Evolutionary conservation across 208 protist species (phyloP), one percentile per base, ranked within the genome.

Genomic region (Acanthamoeba royreba): DNA sequence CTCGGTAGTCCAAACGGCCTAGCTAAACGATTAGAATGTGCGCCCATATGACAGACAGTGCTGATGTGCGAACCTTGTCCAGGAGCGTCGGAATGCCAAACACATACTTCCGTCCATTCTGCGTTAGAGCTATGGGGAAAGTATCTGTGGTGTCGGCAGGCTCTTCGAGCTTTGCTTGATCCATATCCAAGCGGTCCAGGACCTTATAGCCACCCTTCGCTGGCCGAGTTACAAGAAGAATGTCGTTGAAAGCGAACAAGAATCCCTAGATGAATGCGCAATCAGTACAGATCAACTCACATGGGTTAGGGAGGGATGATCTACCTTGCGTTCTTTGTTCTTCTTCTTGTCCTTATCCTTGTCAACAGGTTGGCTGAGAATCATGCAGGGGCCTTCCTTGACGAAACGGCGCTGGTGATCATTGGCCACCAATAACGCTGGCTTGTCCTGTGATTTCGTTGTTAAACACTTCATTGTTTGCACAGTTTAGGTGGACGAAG

Each of bases 221-320:
- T 22, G 81, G 45, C 0, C 49, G 49, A 15, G 81, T 66, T 5
- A 89, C 52, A 43, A 89, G n/a, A 43, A 89, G 11, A 9, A 89
- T 66, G 49, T 89, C 81, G 49, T 89, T 89, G 81, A 55, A 89
- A 31, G 81, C 81, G 43, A 89, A 89, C 49, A 89, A 28, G 28
- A 40, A 83, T 3, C 72, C 72, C 72, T 83, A n/a, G n/a, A 2
- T 55, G 49, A 58, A 58, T 13, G 15, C 15, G 22, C 49, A 22
- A 58, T 58, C 22, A 58, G 13, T n/a, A 58, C 15, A 58, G 22
- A 13, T 13, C 13, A 58, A 58, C 15, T 22, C 15, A 58, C 49
- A 58, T n/a, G 49, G 22, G 49, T 22, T 13, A 58, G 22, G 49
- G 22, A 22, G 13, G 15, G 49, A 58, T 22, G 22, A 77, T 11